Percentiles rank a stretch among this genome's conserved stretches.
These are phyloP conservation scores for Saccharomycopsis guyanensis DNA, from an alignment of 805 yeast genomes.

Conservation along the genomic window DNA sequence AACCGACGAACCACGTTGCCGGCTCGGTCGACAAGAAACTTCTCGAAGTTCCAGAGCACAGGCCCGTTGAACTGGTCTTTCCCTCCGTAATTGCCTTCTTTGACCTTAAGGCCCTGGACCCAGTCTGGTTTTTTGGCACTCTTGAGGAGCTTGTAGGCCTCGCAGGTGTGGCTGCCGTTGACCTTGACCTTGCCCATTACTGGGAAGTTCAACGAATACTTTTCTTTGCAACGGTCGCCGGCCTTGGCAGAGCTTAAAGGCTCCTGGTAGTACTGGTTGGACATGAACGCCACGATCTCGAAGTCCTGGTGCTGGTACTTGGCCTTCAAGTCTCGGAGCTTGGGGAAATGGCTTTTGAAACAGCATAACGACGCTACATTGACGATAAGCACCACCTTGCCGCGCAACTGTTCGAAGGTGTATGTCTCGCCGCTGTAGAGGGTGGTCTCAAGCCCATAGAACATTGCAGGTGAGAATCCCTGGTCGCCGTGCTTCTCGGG, in stretches of 20 bases:
- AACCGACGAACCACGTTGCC: conserved; percentile 43
- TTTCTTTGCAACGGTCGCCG: conserved; percentile 61
- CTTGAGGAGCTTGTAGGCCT: conserved; percentile 77
- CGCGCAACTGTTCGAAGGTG: conserved; percentile 54
- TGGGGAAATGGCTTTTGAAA: conserved; percentile 69
- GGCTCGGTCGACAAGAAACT: conserved; percentile 42
- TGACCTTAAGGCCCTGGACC: neutral
- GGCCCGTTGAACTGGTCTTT: neutral
- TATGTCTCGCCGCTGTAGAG: conserved; percentile 38
- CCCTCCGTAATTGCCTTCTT: neutral
- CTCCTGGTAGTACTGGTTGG: conserved; percentile 81
- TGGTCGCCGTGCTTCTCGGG: neutral
- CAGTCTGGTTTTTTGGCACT: conserved; percentile 25
- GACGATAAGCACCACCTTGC: conserved; percentile 74
- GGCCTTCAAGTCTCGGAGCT: conserved; percentile 58
- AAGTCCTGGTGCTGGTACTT: conserved; percentile 59
- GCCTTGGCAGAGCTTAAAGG: conserved; percentile 64
- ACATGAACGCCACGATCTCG: conserved; percentile 72
- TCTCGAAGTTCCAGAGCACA: conserved; percentile 53
- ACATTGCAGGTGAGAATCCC: neutral
- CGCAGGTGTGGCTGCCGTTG: conserved; percentile 73
- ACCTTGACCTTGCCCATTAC: conserved; percentile 79
- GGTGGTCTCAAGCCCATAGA: neutral
- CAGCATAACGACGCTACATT: conserved; percentile 85
- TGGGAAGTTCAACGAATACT: conserved; percentile 88